Base-by-base conservation (phyloP, 345 rosid genomes). In the Microthlaspi erraticum region DNA sequence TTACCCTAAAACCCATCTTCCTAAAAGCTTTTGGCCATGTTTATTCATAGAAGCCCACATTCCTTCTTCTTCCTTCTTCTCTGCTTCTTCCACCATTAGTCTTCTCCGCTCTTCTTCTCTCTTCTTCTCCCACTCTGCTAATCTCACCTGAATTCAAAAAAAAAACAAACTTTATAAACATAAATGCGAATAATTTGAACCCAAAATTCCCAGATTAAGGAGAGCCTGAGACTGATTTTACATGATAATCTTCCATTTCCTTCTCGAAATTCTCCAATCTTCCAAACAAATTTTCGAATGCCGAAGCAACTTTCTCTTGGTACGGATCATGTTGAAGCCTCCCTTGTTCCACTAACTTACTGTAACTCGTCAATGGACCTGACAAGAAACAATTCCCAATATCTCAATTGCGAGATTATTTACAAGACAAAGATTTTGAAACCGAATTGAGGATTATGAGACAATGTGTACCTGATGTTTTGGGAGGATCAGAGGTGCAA, bases 161-260 rank as follows among this genome's bases (percentile, higher is more conserved):
- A 39, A 34, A 55, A 60, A 43, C 39, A 34, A 64, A 60, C 43
- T 49, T 60, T 20, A 38, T 33, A 59, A 43, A 6, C 36, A 70
- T 18, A 46, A 38, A 11, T 17, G 17, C 64, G 49, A 29, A 53
- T 45, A 44, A 51, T 34, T n/a, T 57, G 42, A 57, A 61, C 5
- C 7, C 3, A 42, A 11, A 41, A 34, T 32, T 13, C 61, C 8
- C 31, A 18, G n/a, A 7, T 0, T 8, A 46, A 29, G 7, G 29
- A 71, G 31, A 53, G 9, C 2, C 18, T 26, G 6, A 36, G 54
- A 11, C 6, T 61, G n/a, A 19, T 10, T 11, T 31, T 88, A 90
- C 98, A 77, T 88, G 89, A 81, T 87, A 90, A 32, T 81, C 86
- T 78, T 87, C 87, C 98, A 93, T 93, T 58, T 90, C 86, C 31